Base-by-base conservation (phyloP, 2,329 filamentous ascomycete genomes). In the Fusarium sp. region DNA sequence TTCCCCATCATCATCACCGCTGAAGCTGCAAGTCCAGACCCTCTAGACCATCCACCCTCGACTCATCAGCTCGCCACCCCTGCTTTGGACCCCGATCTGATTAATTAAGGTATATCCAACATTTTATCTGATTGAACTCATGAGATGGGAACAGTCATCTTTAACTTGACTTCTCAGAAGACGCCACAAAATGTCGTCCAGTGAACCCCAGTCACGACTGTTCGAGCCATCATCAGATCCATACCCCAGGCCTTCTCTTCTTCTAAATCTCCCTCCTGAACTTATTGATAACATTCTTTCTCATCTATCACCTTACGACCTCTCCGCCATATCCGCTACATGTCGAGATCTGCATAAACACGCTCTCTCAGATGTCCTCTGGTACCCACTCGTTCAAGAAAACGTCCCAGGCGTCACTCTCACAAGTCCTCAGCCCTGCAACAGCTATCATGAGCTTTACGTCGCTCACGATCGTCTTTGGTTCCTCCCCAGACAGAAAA, bases 401-500 rank as follows among this genome's bases (percentile, higher is more conserved):
- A 90, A 94, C 71, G 84, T 96, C 0, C 92, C 92, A 1, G 83
- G 88, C 38, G 78, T 85, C 60, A 71, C 75, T 18, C 82, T 95
- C 33, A 81, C 82, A 2, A 85, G 86, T 2, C 85, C 91, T 0
- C 86, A 86, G 11, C 91, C 92, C 11, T 91, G 88, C 77, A 75
- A 83, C 5, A 91, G 86, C 30, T 97, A 91, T 82, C 89, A 89
- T 64, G 87, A 92, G 32, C 88, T 97, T 5, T 97, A 93, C 80
- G 84, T 88, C 46, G 87, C 91, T 25, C 93, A 96, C 79, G 88
- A 96, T 72, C 92, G 92, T 1, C 90, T 92, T 76, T 98, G 95
- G 95, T 97, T 97, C 78, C 85, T 98, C 2, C 87, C 93, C 0
- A 90, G 89, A 58, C 86, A 93, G 79, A 95, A 93, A 81, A 85